phyloP scores from a whole-genome alignment of 768 basidiomycete genomes.

The Pleurotus platypus region DNA sequence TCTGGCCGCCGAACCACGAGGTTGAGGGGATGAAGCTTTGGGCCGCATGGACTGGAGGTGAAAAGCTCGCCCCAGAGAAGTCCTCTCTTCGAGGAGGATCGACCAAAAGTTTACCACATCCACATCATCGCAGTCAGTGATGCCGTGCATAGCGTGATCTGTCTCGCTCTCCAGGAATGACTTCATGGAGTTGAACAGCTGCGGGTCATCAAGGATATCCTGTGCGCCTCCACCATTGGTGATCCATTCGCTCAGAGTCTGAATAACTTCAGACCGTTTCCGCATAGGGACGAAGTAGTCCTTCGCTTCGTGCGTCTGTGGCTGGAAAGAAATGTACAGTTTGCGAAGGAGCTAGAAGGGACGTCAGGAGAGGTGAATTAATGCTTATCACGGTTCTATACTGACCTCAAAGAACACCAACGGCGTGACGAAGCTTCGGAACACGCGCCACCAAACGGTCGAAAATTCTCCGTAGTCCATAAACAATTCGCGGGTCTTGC shows the following conservation, averaged over 20 bases:
- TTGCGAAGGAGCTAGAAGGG: slow-evolving; percentile 65
- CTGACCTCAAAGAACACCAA: slow-evolving; percentile 82
- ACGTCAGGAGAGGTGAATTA: slow-evolving; percentile 2
- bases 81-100: slow-evolving; percentile 38
- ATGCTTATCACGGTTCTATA: background rate
- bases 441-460: slow-evolving; percentile 79
- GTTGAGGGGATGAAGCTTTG: slow-evolving; percentile 22
- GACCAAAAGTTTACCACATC: slow-evolving; percentile 46
- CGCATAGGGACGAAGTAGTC: slow-evolving; percentile 49
- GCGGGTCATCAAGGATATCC: slow-evolving; percentile 70
- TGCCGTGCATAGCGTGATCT: slow-evolving; percentile 49
- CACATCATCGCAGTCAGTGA: slow-evolving; percentile 34
- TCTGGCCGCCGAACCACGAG: slow-evolving; percentile 23
- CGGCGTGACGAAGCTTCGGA: slow-evolving; percentile 79
- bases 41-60: slow-evolving; percentile 61
- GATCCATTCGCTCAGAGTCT: slow-evolving; percentile 70
- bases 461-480: slow-evolving; percentile 75
- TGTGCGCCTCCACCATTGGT: slow-evolving; percentile 71
- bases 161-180: slow-evolving; percentile 55
- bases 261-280: slow-evolving; percentile 60
- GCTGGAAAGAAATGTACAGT: slow-evolving; percentile 57
- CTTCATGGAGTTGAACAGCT: slow-evolving; percentile 55
- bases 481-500: slow-evolving; percentile 66
- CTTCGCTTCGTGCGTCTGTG: slow-evolving; percentile 33
- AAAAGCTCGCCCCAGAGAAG: slow-evolving; percentile 42